A percentile compares a stretch with the other conserved stretches of the same genome.
Evolutionary conservation across 2,329 filamentous ascomycete genomes (phyloP).

Genomic region (Emmonsiellopsis sp.): DNA sequence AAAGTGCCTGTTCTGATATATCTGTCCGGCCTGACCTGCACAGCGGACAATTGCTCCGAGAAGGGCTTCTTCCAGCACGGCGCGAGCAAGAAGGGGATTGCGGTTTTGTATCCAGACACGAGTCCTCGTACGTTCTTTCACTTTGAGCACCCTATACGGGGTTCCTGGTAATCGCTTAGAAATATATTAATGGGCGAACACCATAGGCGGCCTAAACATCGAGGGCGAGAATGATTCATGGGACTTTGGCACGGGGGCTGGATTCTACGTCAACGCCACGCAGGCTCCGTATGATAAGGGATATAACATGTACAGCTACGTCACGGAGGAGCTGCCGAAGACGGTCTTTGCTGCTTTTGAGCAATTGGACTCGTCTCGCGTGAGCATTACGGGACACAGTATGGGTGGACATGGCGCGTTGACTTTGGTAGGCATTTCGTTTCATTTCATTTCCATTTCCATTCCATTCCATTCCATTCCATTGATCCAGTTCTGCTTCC

Average conservation of each 20-base stretch:
- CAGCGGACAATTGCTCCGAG: constrained; percentile 67
- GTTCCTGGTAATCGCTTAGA: no score
- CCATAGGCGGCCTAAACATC: constrained; percentile 61
- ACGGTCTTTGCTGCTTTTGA: constrained; percentile 64
- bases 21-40: constrained; percentile 89
- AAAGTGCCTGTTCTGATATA: constrained; percentile 84
- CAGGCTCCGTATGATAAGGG: constrained; percentile 61
- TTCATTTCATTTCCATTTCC: background rate
- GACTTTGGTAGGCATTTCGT: constrained; percentile 49
- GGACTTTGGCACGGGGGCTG: constrained; percentile 86
- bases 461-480: no score
- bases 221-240: constrained; percentile 77
- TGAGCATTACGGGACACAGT: constrained; percentile 85
- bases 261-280: constrained; percentile 89
- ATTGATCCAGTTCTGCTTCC: no score
- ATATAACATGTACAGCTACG: constrained; percentile 94
- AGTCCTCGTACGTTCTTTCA: constrained; percentile 57
- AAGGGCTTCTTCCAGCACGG: constrained; percentile 85
- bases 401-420: constrained; percentile 97
- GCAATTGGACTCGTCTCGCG: constrained; percentile 57
- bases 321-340: constrained; percentile 76
- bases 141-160: background rate
- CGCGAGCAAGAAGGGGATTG: constrained; percentile 71
- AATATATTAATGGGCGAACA: background rate
- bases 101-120: constrained; percentile 92